Base-by-base conservation (phyloP, 1,284 basidiomycete genomes). In the Coniferiporia sulphurascens region DNA sequence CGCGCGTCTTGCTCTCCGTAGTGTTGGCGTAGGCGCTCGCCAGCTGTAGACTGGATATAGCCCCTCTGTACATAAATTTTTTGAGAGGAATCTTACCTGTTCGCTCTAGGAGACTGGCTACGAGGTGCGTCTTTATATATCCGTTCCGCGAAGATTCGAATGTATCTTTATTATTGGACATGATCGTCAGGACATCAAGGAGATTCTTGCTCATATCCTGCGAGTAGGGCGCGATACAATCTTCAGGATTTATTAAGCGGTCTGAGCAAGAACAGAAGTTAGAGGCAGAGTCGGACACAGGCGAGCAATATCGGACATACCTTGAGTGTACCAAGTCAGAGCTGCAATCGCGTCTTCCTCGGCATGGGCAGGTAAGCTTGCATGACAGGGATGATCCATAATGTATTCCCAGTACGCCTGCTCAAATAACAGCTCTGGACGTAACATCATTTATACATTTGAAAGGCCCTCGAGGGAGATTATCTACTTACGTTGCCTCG, bases 331-430 rank as follows among this genome's bases (percentile, higher is more conserved):
- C 73, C 79, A 81, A 17, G 76, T 73, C 48, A 83, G 64, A 12
- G 78, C 75, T 62, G 83, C 80, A 19, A 71, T 71, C 5, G 79
- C 80, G 63, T 83, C 79, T 34, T 69, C 63, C 32, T 78, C 63
- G 0, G 79, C 80, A 49, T 72, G 68, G 9, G 64, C 48, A 17
- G 77, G 78, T 36, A 73, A 72, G 15, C 71, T 64, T 1, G 72
- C 66, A 64, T 83, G 81, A 4, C 71, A 70, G 9, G 80, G 78
- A 64, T 83, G 79, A 35, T 73, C 72, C 68, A 72, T 75, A 7
- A 84, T 62, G 59, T 74, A 80, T 58, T 77, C 80, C 79, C 79
- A 82, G 64, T 82, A 82, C 13, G 58, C 58, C 44, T 59, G 58
- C 52, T 59, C 58, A 13, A 34, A 48, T 10, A 32, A 27, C 13